phyloP scores from a whole-genome alignment of 2,329 filamentous ascomycete species.

The Arthrinium puccinioides region DNA sequence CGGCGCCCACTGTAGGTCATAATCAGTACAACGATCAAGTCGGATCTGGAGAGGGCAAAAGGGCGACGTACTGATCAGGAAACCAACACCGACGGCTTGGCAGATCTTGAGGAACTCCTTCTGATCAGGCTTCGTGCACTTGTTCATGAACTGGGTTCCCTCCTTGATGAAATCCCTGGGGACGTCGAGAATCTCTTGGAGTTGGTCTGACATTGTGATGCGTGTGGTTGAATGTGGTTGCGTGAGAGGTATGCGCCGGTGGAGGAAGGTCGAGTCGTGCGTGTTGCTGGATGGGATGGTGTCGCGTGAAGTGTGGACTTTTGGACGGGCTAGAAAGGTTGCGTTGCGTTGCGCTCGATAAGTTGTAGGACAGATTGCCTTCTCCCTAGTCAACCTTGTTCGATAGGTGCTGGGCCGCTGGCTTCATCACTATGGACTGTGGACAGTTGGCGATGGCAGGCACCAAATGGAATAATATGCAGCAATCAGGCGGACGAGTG shows the following conservation, averaged over 20 bases:
- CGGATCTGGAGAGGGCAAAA: neutral
- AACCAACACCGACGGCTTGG: slow-evolving; percentile 60
- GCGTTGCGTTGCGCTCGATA: too few species aligned
- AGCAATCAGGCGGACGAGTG: too few species aligned
- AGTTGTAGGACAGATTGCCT: too few species aligned
- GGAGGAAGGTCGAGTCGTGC: too few species aligned
- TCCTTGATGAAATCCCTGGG: slow-evolving; percentile 59
- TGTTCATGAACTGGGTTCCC: slow-evolving; percentile 54
- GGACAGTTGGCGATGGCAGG: too few species aligned
- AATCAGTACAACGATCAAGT: slow-evolving; percentile 38
- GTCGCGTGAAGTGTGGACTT: too few species aligned
- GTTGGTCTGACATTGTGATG: slow-evolving; percentile 7
- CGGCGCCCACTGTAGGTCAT: slow-evolving; percentile 33
- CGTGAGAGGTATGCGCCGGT: neutral
- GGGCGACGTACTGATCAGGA: slow-evolving; percentile 43
- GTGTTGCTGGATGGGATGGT: too few species aligned
- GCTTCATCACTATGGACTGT: too few species aligned
- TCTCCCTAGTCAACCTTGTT: too few species aligned
- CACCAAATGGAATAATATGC: too few species aligned
- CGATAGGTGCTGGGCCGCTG: too few species aligned
- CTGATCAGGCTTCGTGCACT: slow-evolving; percentile 52
- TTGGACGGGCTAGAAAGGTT: too few species aligned
- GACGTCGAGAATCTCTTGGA: slow-evolving; percentile 20
- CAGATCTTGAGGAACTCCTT: slow-evolving; percentile 46
- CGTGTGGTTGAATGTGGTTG: neutral